A percentile compares a stretch with the other conserved stretches of the same genome.
Evolutionary conservation across 768 basidiomycete species (phyloP).

Genomic region (Amanita molliuscula): DNA sequence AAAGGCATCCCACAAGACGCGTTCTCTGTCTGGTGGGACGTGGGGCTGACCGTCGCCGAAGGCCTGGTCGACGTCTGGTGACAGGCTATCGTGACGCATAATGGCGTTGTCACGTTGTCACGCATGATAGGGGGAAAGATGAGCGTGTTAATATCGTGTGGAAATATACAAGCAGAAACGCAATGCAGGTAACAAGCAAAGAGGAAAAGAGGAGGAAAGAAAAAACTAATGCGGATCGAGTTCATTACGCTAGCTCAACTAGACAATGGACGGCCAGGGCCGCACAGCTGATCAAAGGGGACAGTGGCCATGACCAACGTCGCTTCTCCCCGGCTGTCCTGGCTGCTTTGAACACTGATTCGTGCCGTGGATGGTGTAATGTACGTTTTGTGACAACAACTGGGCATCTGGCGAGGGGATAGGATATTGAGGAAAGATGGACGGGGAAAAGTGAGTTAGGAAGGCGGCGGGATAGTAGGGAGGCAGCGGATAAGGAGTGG

Average conservation of each 20-base stretch:
- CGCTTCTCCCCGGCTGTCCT: not conserved
- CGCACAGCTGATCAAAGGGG: not conserved
- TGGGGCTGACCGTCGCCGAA: slow-evolving; percentile 10
- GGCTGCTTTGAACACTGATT: not conserved
- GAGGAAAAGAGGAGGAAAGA: not conserved
- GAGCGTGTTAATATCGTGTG: not conserved
- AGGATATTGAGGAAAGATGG: slow-evolving; percentile 35
- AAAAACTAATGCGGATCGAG: slow-evolving; percentile 1
- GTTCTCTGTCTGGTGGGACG: slow-evolving; percentile 36
- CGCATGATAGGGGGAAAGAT: slow-evolving; percentile 1
- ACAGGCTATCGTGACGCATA: not conserved
- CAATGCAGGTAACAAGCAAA: not conserved
- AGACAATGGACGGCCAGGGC: not conserved
- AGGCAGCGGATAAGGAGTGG: slow-evolving; percentile 24
- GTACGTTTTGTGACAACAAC: not conserved
- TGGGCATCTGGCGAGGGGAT: not conserved
- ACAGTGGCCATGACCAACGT: not conserved
- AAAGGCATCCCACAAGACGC: slow-evolving; percentile 63
- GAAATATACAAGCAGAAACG: not conserved
- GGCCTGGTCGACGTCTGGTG: slow-evolving; percentile 16
- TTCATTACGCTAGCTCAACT: not conserved
- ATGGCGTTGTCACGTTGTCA: not conserved
- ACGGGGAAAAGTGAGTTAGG: slow-evolving; percentile 31
- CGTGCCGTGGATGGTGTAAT: not conserved
- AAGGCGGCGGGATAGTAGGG: slow-evolving; percentile 38